phyloP scores from a whole-genome alignment of 345 rosid genomes.

The Populus pruinosa region DNA sequence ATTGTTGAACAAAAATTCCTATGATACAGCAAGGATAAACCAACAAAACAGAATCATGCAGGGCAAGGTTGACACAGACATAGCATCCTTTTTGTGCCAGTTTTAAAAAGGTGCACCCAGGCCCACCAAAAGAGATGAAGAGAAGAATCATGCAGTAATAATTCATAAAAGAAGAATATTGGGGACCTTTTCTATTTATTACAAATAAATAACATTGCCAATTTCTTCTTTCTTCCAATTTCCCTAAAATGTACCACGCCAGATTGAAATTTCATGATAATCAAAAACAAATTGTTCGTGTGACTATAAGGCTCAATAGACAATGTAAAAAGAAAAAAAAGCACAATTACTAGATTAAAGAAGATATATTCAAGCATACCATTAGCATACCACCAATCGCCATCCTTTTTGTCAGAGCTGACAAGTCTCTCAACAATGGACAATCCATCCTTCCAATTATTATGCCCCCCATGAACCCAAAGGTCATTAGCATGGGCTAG shows the following conservation, averaged over 20 bases:
- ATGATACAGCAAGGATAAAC: not conserved
- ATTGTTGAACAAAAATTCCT: not conserved
- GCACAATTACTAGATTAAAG: not conserved
- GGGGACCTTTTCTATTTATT: not conserved
- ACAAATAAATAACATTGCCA: not conserved
- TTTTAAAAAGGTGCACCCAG: not conserved
- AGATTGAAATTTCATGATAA: not conserved
- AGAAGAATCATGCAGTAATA: not conserved
- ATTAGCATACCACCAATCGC: conserved; percentile 84
- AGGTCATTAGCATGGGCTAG: conserved; percentile 59
- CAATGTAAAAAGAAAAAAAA: not conserved
- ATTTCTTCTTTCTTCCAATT: not conserved
- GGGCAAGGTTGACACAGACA: not conserved
- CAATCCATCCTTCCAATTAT: conserved; percentile 77
- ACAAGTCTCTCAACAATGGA: conserved; percentile 59
- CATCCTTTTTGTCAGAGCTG: conserved; percentile 41
- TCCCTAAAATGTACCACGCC: not conserved
- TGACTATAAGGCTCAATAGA: not conserved
- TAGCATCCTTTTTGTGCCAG: not conserved
- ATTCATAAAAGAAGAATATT: not conserved
- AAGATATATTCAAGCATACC: conserved; percentile 39
- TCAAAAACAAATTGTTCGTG: not conserved
- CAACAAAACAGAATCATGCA: not conserved
- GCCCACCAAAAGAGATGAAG: not conserved
- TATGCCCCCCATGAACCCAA: conserved; percentile 90